Conservation (phyloP, 495 filamentous ascomycete species). For the Penicillium bialowiezense region DNA sequence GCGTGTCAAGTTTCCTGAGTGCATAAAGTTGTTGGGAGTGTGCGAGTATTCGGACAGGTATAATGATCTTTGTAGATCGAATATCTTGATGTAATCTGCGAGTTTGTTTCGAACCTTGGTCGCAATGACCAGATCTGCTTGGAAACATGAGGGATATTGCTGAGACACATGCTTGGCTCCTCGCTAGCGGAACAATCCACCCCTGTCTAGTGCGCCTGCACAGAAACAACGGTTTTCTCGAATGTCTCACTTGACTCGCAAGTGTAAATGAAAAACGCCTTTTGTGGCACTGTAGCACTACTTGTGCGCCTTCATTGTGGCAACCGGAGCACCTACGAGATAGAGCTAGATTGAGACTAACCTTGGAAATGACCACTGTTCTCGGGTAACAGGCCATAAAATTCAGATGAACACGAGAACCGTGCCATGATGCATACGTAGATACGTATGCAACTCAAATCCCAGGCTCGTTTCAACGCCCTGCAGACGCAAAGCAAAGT, state of each 20-base stretch:
- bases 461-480: not conserved
- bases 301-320: not conserved
- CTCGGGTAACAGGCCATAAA: not conserved
- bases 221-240: not conserved
- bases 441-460: not conserved
- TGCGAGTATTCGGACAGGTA: no score
- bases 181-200: not conserved
- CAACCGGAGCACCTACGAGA: not conserved
- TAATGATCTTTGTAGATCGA: not conserved
- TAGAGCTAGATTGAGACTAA: not conserved
- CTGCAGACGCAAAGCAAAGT: not conserved
- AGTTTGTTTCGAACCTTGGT: not conserved
- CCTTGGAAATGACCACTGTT: not conserved
- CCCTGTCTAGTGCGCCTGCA: not conserved
- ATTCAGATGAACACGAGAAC: not conserved
- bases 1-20: conserved; percentile 2
- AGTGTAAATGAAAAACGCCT: not conserved
- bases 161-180: not conserved
- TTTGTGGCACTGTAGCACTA: no score
- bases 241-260: not conserved
- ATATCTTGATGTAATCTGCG: not conserved
- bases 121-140: not conserved
- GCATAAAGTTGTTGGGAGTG: conserved; percentile 1
- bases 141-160: not conserved
- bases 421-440: not conserved